Base-by-base conservation (phyloP, 352 stramenopile species). In the Thalassiosira exigua region DNA sequence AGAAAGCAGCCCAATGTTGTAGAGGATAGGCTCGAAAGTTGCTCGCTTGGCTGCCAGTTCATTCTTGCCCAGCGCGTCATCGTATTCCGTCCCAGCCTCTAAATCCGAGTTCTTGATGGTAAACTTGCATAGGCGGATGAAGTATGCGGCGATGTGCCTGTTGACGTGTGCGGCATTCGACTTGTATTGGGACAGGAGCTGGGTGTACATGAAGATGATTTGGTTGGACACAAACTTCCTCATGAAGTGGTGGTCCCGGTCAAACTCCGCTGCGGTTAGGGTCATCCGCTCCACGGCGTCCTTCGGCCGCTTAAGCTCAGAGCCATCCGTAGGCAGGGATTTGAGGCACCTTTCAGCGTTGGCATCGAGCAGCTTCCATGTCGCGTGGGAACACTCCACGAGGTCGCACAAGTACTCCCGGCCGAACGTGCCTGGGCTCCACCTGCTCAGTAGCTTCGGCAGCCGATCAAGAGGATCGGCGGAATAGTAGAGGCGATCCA, bases 401-500 rank as follows among this genome's bases (percentile, higher is more conserved):
- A 94, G 50, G 68, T 94, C 89, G 69, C 84, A 91, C 1, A 92
- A 48, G 54, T 93, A 93, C 46, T 93, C 85, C 26, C 87, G 61
- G 30, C 83, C 86, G 62, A 66, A 86, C 30, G 80, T 84, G 19
- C 87, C 89, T 9, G 85, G 75, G 26, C 56, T 74, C 89, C 89
- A 94, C 36, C 69, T 39, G 0, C 62, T 82, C 3, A 94, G 48
- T 4, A 94, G 52, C 42, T 78, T 88, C 0, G 84, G 81, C 33
- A 94, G 69, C 53, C 77, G 67, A 75, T 94, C 87, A 4, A 92
- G 30, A 14, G 89, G 85, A 46, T 94, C 89, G 5, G 44, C 68
- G 3, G 62, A 60, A 61, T 92, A 94, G 61, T 91, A 94, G 3
- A 94, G 60, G 17, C 85, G 64, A 72, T 94, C 79, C 79, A 91